These are phyloP conservation scores for Rhizopus stolonifer DNA, from an alignment of 371 early-diverging fungal genomes.

Conservation along the genomic window DNA sequence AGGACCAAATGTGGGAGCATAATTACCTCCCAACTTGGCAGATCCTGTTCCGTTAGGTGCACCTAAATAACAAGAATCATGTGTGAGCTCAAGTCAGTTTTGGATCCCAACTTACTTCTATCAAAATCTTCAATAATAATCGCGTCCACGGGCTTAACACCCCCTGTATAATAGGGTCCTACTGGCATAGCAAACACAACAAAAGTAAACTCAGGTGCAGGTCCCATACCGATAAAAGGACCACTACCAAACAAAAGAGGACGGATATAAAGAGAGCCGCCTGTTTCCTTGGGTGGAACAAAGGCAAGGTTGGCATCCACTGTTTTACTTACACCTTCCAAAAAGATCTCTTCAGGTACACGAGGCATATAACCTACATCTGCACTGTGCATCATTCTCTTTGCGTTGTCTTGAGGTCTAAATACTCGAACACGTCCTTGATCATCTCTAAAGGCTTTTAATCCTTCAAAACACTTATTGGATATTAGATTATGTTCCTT, in stretches of 20 bases:
- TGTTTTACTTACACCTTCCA: conserved; percentile 59
- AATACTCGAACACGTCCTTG: conserved; percentile 76
- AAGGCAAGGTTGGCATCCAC: conserved; percentile 69
- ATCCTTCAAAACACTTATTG: conserved; percentile 73
- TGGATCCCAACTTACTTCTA: conserved; percentile 54
- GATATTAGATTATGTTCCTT: background rate
- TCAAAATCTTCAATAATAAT: conserved; percentile 71
- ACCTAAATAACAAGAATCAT: no score
- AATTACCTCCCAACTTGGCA: conserved; percentile 79
- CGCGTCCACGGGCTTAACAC: conserved; percentile 71
- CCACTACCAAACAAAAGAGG: conserved; percentile 77
- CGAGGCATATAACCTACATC: conserved; percentile 60
- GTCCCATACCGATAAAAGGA: conserved; percentile 64
- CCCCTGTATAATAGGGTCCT: conserved; percentile 67
- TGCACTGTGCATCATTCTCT: conserved; percentile 65
- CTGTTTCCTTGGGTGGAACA: conserved; percentile 70
- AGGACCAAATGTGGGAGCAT: conserved; percentile 64
- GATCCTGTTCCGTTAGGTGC: conserved; percentile 65
- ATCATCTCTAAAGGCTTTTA: conserved; percentile 78
- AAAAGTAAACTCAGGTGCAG: conserved; percentile 72
- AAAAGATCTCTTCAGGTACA: conserved; percentile 66
- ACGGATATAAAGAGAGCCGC: conserved; percentile 67
- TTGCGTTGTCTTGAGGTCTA: conserved; percentile 72
- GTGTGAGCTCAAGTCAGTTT: no score
- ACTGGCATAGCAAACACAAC: conserved; percentile 75